Percentiles rank a stretch among this genome's conserved stretches.
Evolutionary conservation across 768 basidiomycete genomes (phyloP).

Genomic region (Dentipellis fragilis): DNA sequence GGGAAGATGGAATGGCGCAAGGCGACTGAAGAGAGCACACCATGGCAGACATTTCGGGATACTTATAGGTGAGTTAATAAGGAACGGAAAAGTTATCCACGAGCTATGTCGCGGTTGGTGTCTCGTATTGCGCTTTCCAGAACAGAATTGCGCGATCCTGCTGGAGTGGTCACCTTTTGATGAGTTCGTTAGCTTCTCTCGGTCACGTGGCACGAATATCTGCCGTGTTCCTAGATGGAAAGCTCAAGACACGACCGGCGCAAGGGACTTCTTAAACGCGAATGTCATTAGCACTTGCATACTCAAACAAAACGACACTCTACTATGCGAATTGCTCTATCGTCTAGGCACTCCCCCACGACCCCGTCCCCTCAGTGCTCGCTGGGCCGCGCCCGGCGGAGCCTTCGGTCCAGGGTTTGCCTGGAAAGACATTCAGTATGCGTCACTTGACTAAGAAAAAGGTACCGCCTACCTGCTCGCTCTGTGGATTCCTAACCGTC

Average conservation of each 20-base stretch:
- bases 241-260: not conserved
- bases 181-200: not conserved
- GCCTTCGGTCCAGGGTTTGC: slow-evolving; percentile 78
- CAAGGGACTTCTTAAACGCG: not conserved
- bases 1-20: not conserved
- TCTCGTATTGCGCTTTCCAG: not conserved
- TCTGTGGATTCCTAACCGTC: slow-evolving; percentile 92
- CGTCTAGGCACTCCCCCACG: slow-evolving; percentile 66
- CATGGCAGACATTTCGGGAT: not conserved
- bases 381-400: slow-evolving; percentile 84
- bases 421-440: slow-evolving; percentile 25
- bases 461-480: slow-evolving; percentile 60
- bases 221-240: too few relatives aligned
- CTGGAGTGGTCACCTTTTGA: not conserved
- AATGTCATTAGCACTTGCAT: not conserved
- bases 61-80: not conserved
- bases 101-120: not conserved
- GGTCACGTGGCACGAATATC: not conserved
- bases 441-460: slow-evolving; percentile 7
- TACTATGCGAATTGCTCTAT: slow-evolving; percentile 23
- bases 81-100: not conserved
- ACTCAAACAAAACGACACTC: not conserved
- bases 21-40: not conserved
- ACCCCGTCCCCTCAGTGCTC: slow-evolving; percentile 80
- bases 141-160: slow-evolving; percentile 1